Base-by-base conservation (phyloP, 495 filamentous ascomycete species). In the Aspergillus egyptiacus region DNA sequence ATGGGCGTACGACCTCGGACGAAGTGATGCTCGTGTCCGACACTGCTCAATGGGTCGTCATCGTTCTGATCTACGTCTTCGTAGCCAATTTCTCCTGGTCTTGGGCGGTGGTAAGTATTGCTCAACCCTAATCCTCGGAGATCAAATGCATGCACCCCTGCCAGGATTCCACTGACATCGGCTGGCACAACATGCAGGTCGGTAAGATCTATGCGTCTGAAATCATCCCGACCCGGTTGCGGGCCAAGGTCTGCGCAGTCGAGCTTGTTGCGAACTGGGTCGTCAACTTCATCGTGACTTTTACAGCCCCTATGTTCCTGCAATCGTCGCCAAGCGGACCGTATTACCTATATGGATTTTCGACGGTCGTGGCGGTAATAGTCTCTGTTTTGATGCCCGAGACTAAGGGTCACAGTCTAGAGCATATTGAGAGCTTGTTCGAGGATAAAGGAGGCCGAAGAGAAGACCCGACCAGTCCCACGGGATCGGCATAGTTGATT, bases 161-260 rank as follows among this genome's bases (percentile, higher is more conserved):
- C 22, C 8, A 17, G 33, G 22, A 3, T 23, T 7, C 23, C n/a
- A 34, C 44, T 47, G 33, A 47, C 33, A 28, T 10, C 23, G 14
- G 6, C 22, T 33, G 19, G n/a, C n/a, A n/a, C n/a, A n/a, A n/a
- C 18, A n/a, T 18, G n/a, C 17, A 51, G 48, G 48, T 50, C 11
- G 46, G 51, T n/a, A 53, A 53, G 20, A 48, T 53, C 27, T 55
- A 55, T 34, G 53, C 53, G 4, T 45, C 53, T 0, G 53, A 55
- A 38, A 55, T 55, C 2, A 50, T 50, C 31, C 53, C 53, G 9
- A 50, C 40, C 6, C 33, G 53, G 10, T 10, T 50, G 2, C 53
- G 53, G 6, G 47, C 53, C 3, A 50, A 50, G 23, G 42, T 47
- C 4, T 50, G 46, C 30, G 41, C 46, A 2, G 27, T 55, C 10